These are phyloP conservation scores for Plectranthus barbatus DNA, from an alignment of 257 asterid species.

Conservation along the genomic window DNA sequence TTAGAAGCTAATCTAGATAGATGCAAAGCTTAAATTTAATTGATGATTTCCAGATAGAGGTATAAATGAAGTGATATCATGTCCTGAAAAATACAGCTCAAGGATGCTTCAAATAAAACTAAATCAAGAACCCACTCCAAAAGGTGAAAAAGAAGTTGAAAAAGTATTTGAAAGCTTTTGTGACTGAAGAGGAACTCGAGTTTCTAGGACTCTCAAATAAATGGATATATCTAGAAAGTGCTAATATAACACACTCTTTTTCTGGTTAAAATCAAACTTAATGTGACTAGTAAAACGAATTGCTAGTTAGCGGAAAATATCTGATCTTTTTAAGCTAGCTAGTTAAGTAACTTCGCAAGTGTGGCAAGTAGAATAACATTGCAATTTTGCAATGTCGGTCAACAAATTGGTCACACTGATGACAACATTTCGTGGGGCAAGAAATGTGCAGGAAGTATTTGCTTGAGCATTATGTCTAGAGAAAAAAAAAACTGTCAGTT, in stretches of 20 bases:
- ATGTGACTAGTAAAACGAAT: not conserved
- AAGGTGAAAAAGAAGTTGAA: not conserved
- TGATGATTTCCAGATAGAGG: not conserved
- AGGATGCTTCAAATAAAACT: not conserved
- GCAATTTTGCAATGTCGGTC: not conserved
- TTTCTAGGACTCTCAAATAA: not conserved
- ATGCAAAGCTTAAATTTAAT: not conserved
- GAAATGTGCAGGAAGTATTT: not conserved
- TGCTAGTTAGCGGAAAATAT: not conserved
- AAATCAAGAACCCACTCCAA: not conserved
- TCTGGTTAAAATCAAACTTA: not conserved
- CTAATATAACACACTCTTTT: not conserved
- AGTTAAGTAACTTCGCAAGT: not conserved
- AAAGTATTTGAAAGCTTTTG: not conserved
- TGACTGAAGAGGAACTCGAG: not conserved
- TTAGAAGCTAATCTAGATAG: not conserved
- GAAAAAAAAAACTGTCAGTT: not conserved
- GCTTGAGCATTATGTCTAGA: not conserved
- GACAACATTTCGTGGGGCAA: not conserved
- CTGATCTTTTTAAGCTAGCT: not conserved
- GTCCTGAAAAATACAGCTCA: not conserved
- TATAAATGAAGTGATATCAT: not conserved
- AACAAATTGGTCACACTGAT: too few relatives aligned
- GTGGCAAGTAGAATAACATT: not conserved
- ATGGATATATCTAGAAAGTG: not conserved